Conservation (phyloP, 805 yeast genomes). For the Zygoascus biomembranicola region DNA sequence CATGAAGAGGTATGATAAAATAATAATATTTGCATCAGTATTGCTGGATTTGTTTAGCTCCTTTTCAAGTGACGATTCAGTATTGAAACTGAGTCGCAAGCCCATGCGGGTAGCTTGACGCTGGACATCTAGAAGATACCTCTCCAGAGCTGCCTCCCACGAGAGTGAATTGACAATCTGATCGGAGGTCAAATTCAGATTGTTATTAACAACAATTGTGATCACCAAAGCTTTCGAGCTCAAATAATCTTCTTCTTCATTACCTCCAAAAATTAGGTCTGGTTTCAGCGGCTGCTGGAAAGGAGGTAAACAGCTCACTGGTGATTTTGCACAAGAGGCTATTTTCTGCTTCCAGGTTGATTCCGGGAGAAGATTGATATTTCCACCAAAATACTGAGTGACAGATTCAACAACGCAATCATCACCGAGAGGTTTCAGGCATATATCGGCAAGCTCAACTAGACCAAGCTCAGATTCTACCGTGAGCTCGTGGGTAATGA, state of each 20-base stretch:
- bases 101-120: slow-evolving; percentile 44
- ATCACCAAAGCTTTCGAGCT: slow-evolving; percentile 66
- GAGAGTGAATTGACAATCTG: slow-evolving; percentile 34
- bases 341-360: slow-evolving; percentile 50
- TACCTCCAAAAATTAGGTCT: slow-evolving; percentile 61
- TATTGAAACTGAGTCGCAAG: slow-evolving; percentile 60
- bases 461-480: not conserved
- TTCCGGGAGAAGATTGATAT: slow-evolving; percentile 40
- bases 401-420: slow-evolving; percentile 80
- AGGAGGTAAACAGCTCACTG: slow-evolving; percentile 82
- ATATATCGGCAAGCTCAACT: slow-evolving; percentile 50
- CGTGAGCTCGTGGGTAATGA: slow-evolving; percentile 31
- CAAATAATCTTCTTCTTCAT: slow-evolving; percentile 35
- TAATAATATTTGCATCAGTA: slow-evolving; percentile 64
- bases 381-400: slow-evolving; percentile 78
- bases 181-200: slow-evolving; percentile 33
- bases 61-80: slow-evolving; percentile 76
- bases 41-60: slow-evolving; percentile 78
- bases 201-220: slow-evolving; percentile 60
- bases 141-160: slow-evolving; percentile 71
- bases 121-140: slow-evolving; percentile 39
- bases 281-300: slow-evolving; percentile 86
- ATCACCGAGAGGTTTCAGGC: slow-evolving; percentile 73
- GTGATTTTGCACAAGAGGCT: slow-evolving; percentile 59
- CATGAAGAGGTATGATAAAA: slow-evolving; percentile 75